phyloP scores from a whole-genome alignment of 129 eudicot genomes.

The Artemisia tridentata region DNA sequence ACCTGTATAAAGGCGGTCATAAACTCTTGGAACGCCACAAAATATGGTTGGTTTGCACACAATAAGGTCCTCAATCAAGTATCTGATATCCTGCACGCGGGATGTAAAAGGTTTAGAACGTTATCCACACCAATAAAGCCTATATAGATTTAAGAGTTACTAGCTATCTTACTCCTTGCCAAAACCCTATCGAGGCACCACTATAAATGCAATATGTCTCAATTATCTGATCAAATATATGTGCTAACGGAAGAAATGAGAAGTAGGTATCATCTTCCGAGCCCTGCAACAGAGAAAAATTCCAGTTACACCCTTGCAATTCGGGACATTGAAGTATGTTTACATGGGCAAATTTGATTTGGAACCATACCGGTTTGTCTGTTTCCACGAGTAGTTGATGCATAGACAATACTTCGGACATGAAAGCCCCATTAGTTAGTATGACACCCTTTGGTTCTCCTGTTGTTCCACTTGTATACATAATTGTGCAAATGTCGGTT shows the following conservation, averaged over 20 bases:
- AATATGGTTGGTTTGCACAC: conserved; percentile 83
- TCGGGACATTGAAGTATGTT: neutral
- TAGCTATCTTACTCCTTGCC: conserved; percentile 83
- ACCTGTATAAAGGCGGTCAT: conserved; percentile 89
- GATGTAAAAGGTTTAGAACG: neutral
- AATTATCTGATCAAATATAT: conserved; percentile 83
- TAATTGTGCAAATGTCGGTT: conserved; percentile 69
- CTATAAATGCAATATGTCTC: conserved; percentile 68
- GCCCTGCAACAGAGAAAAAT: conserved; percentile 41
- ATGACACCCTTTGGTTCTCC: conserved; percentile 96
- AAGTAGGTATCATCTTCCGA: conserved; percentile 77
- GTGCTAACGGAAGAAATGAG: conserved; percentile 95
- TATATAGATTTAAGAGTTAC: neutral
- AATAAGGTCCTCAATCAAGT: conserved; percentile 76
- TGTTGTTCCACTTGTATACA: conserved; percentile 99
- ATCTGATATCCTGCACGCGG: conserved; percentile 70
- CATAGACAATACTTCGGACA: conserved; percentile 73
- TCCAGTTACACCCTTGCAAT: neutral
- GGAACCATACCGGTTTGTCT: conserved; percentile 56
- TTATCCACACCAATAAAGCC: too few relatives aligned
- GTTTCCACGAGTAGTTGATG: conserved; percentile 66
- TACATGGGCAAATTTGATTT: neutral
- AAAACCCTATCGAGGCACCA: conserved; percentile 86
- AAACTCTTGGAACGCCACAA: conserved; percentile 95
- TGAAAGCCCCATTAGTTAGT: conserved; percentile 59